Percentiles rank a stretch among this genome's conserved stretches.
These are phyloP conservation scores for Macrolepiota albuminosa DNA, from an alignment of 768 basidiomycete genomes.

Conservation along the genomic window DNA sequence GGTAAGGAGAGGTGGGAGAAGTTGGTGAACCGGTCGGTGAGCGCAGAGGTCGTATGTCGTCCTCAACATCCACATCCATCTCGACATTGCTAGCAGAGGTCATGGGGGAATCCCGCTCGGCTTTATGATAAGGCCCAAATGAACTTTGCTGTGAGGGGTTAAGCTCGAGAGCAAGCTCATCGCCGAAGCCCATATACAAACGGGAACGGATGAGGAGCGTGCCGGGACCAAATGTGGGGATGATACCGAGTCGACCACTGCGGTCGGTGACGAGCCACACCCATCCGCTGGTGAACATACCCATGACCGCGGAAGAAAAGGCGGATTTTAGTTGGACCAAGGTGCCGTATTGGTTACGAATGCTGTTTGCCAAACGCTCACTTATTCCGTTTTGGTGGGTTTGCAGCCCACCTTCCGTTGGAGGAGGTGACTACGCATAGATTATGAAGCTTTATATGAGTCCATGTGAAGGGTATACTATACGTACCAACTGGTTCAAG, in stretches of 20 bases:
- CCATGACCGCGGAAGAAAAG: slow-evolving; percentile 71
- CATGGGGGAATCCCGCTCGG: background rate
- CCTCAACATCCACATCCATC: background rate
- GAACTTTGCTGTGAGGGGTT: slow-evolving; percentile 5
- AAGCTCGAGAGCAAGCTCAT: slow-evolving; percentile 14
- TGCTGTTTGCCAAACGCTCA: slow-evolving; percentile 24
- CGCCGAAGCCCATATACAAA: slow-evolving; percentile 25
- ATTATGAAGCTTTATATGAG: background rate
- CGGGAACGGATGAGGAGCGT: slow-evolving; percentile 78
- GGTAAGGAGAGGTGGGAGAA: slow-evolving; percentile 16
- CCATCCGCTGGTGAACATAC: slow-evolving; percentile 77
- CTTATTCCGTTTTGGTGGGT: slow-evolving; percentile 36
- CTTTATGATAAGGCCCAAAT: slow-evolving; percentile 1
- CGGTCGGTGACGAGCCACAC: slow-evolving; percentile 84
- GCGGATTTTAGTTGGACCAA: slow-evolving; percentile 67
- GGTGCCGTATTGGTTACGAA: slow-evolving; percentile 53
- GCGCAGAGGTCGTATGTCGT: slow-evolving; percentile 7
- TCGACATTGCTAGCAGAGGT: slow-evolving; percentile 1
- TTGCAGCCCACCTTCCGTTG: slow-evolving; percentile 22
- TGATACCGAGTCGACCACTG: slow-evolving; percentile 54
- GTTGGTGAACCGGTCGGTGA: slow-evolving; percentile 18
- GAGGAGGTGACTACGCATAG: slow-evolving; percentile 35
- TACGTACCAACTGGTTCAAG: slow-evolving; percentile 76
- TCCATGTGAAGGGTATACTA: background rate
- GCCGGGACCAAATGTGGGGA: slow-evolving; percentile 86